phyloP scores from a whole-genome alignment of 805 yeast species.

The Tetrapisispora iriomotensis region DNA sequence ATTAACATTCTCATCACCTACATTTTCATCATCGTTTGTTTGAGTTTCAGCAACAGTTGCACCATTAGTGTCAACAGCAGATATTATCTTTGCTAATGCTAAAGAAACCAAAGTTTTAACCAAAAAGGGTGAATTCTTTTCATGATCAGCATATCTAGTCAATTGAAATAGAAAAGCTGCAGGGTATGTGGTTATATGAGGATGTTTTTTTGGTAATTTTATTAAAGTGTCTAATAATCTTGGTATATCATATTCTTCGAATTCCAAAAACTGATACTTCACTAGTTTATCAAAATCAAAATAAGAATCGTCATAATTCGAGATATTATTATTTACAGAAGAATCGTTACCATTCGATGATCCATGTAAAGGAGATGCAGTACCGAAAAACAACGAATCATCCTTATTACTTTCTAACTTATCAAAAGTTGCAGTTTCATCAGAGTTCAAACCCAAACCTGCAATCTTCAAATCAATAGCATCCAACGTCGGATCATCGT shows the following conservation, averaged over 20 bases:
- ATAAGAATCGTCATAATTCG: slow-evolving; percentile 3
- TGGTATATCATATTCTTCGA: slow-evolving; percentile 58
- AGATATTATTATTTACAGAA: neutral
- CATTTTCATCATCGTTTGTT: slow-evolving; percentile 21
- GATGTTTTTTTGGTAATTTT: slow-evolving; percentile 46
- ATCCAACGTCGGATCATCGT: slow-evolving; percentile 9
- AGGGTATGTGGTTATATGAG: slow-evolving; percentile 41
- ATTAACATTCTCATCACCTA: slow-evolving; percentile 4
- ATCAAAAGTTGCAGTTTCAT: slow-evolving; percentile 7
- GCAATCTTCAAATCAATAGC: slow-evolving; percentile 35
- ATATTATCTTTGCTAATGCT: slow-evolving; percentile 50
- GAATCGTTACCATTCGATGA: neutral
- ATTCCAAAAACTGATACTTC: slow-evolving; percentile 52
- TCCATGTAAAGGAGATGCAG: slow-evolving; percentile 7
- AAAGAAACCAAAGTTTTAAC: slow-evolving; percentile 52
- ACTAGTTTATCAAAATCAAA: slow-evolving; percentile 49
- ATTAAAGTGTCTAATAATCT: slow-evolving; percentile 59
- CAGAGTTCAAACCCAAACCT: slow-evolving; percentile 18
- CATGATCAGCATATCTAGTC: slow-evolving; percentile 55
- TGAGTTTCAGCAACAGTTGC: slow-evolving; percentile 14
- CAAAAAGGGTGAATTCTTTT: slow-evolving; percentile 40
- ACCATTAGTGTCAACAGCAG: slow-evolving; percentile 26
- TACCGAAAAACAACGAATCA: neutral
- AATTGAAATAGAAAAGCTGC: slow-evolving; percentile 64
- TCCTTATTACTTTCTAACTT: slow-evolving; percentile 1